Percentiles rank a stretch among this genome's conserved stretches.
phyloP scores from a whole-genome alignment of 2,329 filamentous ascomycete species.

The Fusarium virguliforme region DNA sequence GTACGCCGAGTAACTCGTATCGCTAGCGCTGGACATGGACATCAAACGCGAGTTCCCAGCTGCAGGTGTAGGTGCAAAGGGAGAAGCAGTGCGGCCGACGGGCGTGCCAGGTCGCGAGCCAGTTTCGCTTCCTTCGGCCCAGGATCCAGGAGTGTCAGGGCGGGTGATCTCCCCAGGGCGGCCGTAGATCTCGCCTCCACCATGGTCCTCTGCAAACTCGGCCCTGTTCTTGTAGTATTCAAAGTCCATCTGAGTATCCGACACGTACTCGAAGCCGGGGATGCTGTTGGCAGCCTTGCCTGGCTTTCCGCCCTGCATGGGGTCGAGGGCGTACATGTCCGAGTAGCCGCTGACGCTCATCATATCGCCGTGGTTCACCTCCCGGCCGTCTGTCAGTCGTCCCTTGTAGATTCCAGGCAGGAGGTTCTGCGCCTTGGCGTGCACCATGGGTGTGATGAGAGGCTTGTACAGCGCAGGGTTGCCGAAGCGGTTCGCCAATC shows the following conservation, averaged over 20 bases:
- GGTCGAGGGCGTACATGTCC: slow-evolving; percentile 84
- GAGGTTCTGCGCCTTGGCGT: slow-evolving; percentile 89
- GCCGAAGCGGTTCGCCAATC: slow-evolving; percentile 84
- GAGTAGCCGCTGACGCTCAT: slow-evolving; percentile 81
- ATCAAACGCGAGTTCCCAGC: slow-evolving; percentile 49
- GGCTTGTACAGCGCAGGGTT: slow-evolving; percentile 92
- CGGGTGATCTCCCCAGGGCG: slow-evolving; percentile 71
- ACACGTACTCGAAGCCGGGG: slow-evolving; percentile 90
- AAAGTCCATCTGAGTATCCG: slow-evolving; percentile 89
- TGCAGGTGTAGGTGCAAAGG: slow-evolving; percentile 51
- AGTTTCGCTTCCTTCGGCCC: slow-evolving; percentile 61
- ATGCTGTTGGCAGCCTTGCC: slow-evolving; percentile 64
- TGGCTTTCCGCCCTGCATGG: slow-evolving; percentile 75
- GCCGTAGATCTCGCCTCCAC: slow-evolving; percentile 81
- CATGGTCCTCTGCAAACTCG: slow-evolving; percentile 89
- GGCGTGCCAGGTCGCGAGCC: slow-evolving; percentile 69
- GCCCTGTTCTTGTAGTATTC: slow-evolving; percentile 91
- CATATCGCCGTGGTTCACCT: slow-evolving; percentile 70
- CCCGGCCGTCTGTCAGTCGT: slow-evolving; percentile 78
- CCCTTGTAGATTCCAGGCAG: slow-evolving; percentile 90
- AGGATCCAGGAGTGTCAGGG: slow-evolving; percentile 73
- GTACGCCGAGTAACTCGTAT: slow-evolving; percentile 54
- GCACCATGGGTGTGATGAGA: slow-evolving; percentile 95
- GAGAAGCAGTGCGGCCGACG: slow-evolving; percentile 51
- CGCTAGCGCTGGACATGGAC: slow-evolving; percentile 46